Evolutionary conservation across 2,329 filamentous ascomycete genomes (phyloP).

Genomic region (Xylariales sp.): DNA sequence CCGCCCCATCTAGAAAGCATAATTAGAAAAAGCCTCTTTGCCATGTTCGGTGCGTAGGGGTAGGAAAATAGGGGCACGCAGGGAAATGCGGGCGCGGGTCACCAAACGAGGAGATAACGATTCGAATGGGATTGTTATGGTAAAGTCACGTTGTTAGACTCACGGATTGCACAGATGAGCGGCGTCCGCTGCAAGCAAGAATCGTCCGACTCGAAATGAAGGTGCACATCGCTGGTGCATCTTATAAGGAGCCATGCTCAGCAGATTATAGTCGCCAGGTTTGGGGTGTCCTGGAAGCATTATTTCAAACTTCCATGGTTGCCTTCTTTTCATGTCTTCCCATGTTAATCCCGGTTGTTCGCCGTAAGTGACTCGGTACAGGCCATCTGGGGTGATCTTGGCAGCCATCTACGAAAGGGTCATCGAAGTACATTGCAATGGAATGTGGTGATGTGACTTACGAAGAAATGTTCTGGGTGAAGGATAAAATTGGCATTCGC

Average conservation of each 20-base stretch:
- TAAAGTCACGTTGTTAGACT: too few species aligned
- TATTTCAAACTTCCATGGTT: conserved; percentile 49
- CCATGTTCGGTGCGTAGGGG: not conserved
- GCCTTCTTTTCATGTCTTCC: conserved; percentile 49
- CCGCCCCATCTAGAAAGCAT: conserved; percentile 42
- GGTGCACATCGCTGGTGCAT: conserved; percentile 58
- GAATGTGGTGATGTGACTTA: conserved; percentile 16
- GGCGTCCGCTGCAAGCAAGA: conserved; percentile 56
- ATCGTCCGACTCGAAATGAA: conserved; percentile 51
- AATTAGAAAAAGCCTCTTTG: too few species aligned
- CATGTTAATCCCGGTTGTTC: conserved; percentile 47
- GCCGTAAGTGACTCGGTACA: conserved; percentile 62
- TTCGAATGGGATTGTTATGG: too few species aligned
- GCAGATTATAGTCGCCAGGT: conserved; percentile 50
- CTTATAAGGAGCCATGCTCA: conserved; percentile 55
- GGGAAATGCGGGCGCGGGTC: too few species aligned
- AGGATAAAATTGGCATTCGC: conserved; percentile 57
- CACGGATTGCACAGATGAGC: conserved; percentile 49
- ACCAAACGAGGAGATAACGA: too few species aligned
- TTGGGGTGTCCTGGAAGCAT: conserved; percentile 58
- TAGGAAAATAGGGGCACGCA: too few species aligned
- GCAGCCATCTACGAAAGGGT: conserved; percentile 48
- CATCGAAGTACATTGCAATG: not conserved
- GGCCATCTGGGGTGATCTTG: conserved; percentile 50
- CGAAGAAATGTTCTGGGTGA: conserved; percentile 53